phyloP scores from a whole-genome alignment of 805 yeast species.

The Metschnikowia anglica region DNA sequence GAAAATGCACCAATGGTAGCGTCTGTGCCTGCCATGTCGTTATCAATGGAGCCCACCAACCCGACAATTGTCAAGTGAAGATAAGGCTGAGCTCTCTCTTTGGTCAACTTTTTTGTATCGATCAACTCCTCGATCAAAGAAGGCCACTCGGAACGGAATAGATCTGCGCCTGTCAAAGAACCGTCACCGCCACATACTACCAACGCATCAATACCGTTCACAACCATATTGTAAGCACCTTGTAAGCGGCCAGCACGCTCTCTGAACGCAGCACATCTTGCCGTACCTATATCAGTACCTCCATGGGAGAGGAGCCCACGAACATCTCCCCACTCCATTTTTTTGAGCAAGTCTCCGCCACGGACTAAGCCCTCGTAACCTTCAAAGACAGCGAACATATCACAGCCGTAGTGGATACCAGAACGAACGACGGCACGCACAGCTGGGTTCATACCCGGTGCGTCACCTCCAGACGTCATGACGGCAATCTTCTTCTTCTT shows the following conservation, averaged over 20 bases:
- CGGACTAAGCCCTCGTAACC: constrained; percentile 91
- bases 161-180: constrained; percentile 94
- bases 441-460: constrained; percentile 97
- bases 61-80: constrained; percentile 84
- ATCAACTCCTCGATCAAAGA: constrained; percentile 72
- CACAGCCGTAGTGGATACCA: constrained; percentile 84
- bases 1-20: constrained; percentile 96
- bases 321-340: constrained; percentile 91
- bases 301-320: constrained; percentile 91
- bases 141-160: constrained; percentile 95
- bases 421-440: constrained; percentile 95
- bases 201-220: constrained; percentile 88
- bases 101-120: constrained; percentile 52
- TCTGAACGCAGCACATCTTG: constrained; percentile 82
- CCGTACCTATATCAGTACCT: constrained; percentile 96
- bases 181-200: constrained; percentile 99
- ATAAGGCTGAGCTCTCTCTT: constrained; percentile 59
- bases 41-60: constrained; percentile 94
- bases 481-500: constrained; percentile 63
- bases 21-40: constrained; percentile 97
- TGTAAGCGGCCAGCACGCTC: constrained; percentile 80
- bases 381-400: constrained; percentile 86
- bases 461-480: constrained; percentile 98
- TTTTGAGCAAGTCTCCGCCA: constrained; percentile 76
- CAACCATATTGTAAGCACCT: constrained; percentile 83